Percentiles rank a stretch among this genome's conserved stretches.
These are phyloP conservation scores for Candida silvatica DNA, from an alignment of 805 yeast genomes.

Conservation along the genomic window DNA sequence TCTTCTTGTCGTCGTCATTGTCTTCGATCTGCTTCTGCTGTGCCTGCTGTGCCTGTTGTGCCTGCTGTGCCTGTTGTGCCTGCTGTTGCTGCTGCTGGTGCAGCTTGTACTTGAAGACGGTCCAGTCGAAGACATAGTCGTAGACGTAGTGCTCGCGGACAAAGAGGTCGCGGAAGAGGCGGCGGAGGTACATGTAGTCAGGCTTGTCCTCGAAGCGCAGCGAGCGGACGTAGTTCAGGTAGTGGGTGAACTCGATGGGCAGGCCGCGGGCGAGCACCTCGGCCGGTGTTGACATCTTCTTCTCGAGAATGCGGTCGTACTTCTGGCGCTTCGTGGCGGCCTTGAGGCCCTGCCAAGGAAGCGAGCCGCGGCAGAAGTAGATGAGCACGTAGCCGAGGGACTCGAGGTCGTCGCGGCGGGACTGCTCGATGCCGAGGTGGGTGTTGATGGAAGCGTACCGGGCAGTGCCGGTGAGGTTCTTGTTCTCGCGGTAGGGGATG, in stretches of 20 bases:
- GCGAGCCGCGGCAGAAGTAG: slow-evolving; percentile 89
- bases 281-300: slow-evolving; percentile 83
- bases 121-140: slow-evolving; percentile 97
- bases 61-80: slow-evolving; percentile 17
- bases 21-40: slow-evolving; percentile 10
- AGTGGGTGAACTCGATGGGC: slow-evolving; percentile 83
- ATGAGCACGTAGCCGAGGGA: slow-evolving; percentile 90
- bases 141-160: slow-evolving; percentile 82
- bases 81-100: slow-evolving; percentile 36
- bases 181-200: slow-evolving; percentile 82
- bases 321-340: slow-evolving; percentile 97
- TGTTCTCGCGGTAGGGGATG: slow-evolving; percentile 93
- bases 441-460: slow-evolving; percentile 94
- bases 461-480: slow-evolving; percentile 95
- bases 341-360: slow-evolving; percentile 98
- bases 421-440: slow-evolving; percentile 94
- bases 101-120: slow-evolving; percentile 69
- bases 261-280: slow-evolving; percentile 84
- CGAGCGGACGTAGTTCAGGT: slow-evolving; percentile 81
- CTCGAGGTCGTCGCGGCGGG: slow-evolving; percentile 94
- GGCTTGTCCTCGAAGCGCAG: slow-evolving; percentile 95
- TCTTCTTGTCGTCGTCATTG: slow-evolving; percentile 10
- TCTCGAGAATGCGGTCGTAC: slow-evolving; percentile 92
- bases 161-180: slow-evolving; percentile 82
- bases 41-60: slow-evolving; percentile 13